phyloP scores from a whole-genome alignment of 257 asterid species.

The Striga asiatica region DNA sequence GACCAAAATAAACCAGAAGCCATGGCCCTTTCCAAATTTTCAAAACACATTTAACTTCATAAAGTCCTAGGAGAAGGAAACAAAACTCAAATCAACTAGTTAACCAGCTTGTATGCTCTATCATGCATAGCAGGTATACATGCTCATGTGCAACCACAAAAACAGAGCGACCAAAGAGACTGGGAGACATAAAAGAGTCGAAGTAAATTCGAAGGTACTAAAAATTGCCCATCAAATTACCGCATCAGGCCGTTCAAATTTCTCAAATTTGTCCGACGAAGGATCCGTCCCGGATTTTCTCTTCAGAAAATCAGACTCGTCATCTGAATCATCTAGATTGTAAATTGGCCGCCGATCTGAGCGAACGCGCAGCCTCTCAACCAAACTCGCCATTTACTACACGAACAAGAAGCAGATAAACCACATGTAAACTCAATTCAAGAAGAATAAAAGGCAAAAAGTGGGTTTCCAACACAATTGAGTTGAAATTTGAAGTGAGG shows the following conservation, averaged over 20 bases:
- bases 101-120: neutral
- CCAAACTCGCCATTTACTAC: constrained; percentile 38
- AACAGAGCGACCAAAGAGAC: neutral
- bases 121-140: constrained; percentile 6
- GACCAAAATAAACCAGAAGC: neutral
- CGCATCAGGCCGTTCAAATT: constrained; percentile 34
- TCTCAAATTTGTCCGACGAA: constrained; percentile 27
- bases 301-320: constrained; percentile 38
- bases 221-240: constrained; percentile 21
- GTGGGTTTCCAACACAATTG: constrained; percentile 3
- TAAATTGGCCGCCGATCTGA: constrained; percentile 78
- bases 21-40: neutral
- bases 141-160: neutral
- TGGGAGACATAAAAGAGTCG: neutral
- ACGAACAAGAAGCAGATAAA: constrained; percentile 6
- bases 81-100: neutral
- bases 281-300: constrained; percentile 22
- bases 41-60: no score
- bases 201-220: neutral
- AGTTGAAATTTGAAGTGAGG: constrained; percentile 8
- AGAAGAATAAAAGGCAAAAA: neutral
- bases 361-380: constrained; percentile 51
- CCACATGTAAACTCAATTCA: neutral
- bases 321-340: constrained; percentile 86
- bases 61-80: neutral